Conservation (phyloP, 768 basidiomycete genomes). For the Amanita pseudoporphyria region DNA sequence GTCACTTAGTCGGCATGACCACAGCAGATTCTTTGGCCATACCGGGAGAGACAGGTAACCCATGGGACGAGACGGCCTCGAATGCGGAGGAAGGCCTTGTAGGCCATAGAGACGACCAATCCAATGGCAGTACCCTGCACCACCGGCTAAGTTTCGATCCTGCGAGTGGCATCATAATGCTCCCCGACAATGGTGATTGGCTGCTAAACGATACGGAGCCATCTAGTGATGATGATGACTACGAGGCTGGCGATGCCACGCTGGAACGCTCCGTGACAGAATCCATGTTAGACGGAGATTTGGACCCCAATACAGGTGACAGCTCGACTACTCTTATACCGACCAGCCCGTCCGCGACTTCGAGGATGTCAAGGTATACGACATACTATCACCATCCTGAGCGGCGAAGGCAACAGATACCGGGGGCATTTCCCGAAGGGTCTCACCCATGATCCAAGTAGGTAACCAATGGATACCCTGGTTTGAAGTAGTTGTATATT, state of each 20-base stretch:
- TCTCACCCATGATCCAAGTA: background rate
- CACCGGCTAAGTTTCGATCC: constrained; percentile 79
- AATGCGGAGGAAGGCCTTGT: constrained; percentile 2
- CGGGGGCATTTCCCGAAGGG: constrained; percentile 47
- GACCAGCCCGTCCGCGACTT: constrained; percentile 23
- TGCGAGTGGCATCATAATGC: constrained; percentile 80
- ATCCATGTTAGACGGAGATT: constrained; percentile 16
- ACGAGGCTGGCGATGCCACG: constrained; percentile 21
- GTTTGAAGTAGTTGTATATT: background rate
- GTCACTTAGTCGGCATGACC: background rate
- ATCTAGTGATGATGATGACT: constrained; percentile 41
- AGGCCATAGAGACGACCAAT: background rate
- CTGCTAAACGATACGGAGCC: constrained; percentile 37
- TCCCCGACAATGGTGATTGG: constrained; percentile 71
- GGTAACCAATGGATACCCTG: background rate
- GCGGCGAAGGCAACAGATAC: constrained; percentile 43
- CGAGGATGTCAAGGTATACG: constrained; percentile 48
- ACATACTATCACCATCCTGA: constrained; percentile 89
- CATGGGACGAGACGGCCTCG: constrained; percentile 45
- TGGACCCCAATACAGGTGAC: constrained; percentile 7
- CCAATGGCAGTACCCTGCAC: constrained; percentile 19
- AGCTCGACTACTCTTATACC: constrained; percentile 3
- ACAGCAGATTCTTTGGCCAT: constrained; percentile 18
- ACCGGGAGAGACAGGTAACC: constrained; percentile 27
- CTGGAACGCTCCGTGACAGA: constrained; percentile 20